Percentiles rank a stretch among this genome's conserved stretches.
These are phyloP conservation scores for Apiospora arundinis DNA, from an alignment of 2,329 filamentous ascomycete genomes.

Conservation along the genomic window DNA sequence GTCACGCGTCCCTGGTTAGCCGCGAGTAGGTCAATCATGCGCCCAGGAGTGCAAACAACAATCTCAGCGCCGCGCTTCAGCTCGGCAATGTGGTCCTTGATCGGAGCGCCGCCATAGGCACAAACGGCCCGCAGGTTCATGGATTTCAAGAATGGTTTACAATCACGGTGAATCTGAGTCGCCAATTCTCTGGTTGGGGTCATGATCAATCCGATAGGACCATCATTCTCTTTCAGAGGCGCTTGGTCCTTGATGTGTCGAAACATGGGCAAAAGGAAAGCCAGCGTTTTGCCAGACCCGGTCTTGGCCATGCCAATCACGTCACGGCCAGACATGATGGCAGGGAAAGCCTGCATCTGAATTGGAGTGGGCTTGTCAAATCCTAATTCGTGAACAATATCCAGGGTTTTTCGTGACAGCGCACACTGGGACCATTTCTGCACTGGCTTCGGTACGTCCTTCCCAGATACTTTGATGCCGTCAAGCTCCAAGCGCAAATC, in stretches of 20 bases:
- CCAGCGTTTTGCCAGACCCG: conserved; percentile 95
- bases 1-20: conserved; percentile 95
- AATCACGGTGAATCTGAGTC: conserved; percentile 94
- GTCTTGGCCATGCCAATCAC: conserved; percentile 97
- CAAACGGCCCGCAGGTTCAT: conserved; percentile 96
- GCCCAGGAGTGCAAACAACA: conserved; percentile 94
- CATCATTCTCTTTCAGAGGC: conserved; percentile 81
- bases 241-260: conserved; percentile 45
- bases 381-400: conserved; percentile 80
- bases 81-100: conserved; percentile 97
- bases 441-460: conserved; percentile 90
- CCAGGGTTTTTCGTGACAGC: conserved; percentile 82
- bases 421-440: conserved; percentile 97
- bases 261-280: conserved; percentile 65
- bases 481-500: conserved; percentile 87
- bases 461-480: conserved; percentile 90
- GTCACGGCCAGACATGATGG: conserved; percentile 95
- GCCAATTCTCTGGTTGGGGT: conserved; percentile 94
- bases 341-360: conserved; percentile 91
- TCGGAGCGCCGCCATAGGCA: conserved; percentile 92
- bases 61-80: conserved; percentile 91
- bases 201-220: conserved; percentile 83
- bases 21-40: conserved; percentile 92
- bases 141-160: conserved; percentile 79
- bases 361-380: conserved; percentile 93